phyloP scores from a whole-genome alignment of 176 grass and related monocot genomes.

The Coix lacrymajobi region DNA sequence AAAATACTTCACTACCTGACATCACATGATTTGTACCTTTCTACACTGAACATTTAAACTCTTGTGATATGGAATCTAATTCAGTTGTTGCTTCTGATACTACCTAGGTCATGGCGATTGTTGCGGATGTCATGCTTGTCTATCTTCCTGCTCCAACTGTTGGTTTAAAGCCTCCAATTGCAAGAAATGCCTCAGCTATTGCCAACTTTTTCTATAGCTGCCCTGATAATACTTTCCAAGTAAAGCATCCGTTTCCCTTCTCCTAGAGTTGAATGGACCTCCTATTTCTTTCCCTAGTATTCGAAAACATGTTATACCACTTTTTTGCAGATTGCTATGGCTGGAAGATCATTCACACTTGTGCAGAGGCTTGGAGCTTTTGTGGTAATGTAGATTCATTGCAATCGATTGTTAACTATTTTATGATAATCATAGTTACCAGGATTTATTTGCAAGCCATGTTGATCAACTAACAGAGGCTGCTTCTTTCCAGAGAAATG shows the following conservation, averaged over 20 bases:
- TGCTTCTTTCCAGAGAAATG: slow-evolving; percentile 72
- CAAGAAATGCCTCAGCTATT: slow-evolving; percentile 59
- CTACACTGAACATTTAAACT: background rate
- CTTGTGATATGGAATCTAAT: background rate
- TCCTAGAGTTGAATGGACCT: background rate
- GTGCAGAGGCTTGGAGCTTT: slow-evolving; percentile 91
- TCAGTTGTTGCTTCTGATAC: background rate
- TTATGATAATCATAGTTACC: background rate
- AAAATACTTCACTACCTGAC: background rate
- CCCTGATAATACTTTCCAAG: slow-evolving; percentile 95
- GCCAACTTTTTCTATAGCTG: slow-evolving; percentile 74
- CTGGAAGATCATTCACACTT: slow-evolving; percentile 77
- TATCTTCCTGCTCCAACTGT: slow-evolving; percentile 97
- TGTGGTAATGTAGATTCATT: slow-evolving; percentile 45
- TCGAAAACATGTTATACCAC: background rate
- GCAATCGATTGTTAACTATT: background rate
- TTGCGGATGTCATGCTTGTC: slow-evolving; percentile 95
- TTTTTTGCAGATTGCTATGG: slow-evolving; percentile 60
- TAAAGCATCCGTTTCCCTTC: slow-evolving; percentile 23
- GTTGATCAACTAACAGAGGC: background rate
- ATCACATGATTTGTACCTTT: background rate
- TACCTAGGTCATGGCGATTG: slow-evolving; percentile 80
- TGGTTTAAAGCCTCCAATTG: slow-evolving; percentile 60
- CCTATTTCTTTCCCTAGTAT: background rate
- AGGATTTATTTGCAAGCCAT: background rate